phyloP scores from a whole-genome alignment of 148 eudicot species.

The Camellia granthamiana region DNA sequence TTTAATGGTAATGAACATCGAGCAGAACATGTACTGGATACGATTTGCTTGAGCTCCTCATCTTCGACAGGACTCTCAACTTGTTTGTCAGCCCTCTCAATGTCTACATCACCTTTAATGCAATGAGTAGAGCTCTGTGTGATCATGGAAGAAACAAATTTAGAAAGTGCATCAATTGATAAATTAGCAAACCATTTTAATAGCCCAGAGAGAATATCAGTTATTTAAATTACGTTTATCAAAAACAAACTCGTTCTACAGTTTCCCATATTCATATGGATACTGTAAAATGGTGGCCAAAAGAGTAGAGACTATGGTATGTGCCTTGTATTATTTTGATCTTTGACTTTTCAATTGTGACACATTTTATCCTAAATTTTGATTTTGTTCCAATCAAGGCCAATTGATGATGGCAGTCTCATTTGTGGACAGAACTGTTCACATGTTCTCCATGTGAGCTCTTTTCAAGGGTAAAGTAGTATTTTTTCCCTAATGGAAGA shows the following conservation, averaged over 20 bases:
- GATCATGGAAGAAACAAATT: background rate
- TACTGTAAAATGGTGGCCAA: background rate
- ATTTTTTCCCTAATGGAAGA: no score
- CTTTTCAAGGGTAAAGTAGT: no score
- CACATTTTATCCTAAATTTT: no score
- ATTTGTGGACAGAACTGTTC: no score
- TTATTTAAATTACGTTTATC: background rate
- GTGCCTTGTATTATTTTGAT: no score
- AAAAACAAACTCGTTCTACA: background rate
- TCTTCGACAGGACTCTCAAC: conserved; percentile 32
- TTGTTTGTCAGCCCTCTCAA: conserved; percentile 25
- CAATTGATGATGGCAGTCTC: no score
- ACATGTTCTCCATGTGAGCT: no score
- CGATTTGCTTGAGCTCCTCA: conserved; percentile 51
- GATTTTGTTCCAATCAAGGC: no score
- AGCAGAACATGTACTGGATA: conserved; percentile 35
- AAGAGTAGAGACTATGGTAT: background rate
- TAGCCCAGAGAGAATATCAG: background rate
- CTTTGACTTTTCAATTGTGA: no score
- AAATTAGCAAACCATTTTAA: conserved; percentile 1
- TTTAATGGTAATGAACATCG: conserved; percentile 33
- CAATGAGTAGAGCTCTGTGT: conserved; percentile 39
- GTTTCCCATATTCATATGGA: background rate
- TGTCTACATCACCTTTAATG: conserved; percentile 14
- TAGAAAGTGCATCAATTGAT: background rate